These are phyloP conservation scores for Trichoderma semiorbis DNA, from an alignment of 2,329 filamentous ascomycete genomes.

Conservation along the genomic window DNA sequence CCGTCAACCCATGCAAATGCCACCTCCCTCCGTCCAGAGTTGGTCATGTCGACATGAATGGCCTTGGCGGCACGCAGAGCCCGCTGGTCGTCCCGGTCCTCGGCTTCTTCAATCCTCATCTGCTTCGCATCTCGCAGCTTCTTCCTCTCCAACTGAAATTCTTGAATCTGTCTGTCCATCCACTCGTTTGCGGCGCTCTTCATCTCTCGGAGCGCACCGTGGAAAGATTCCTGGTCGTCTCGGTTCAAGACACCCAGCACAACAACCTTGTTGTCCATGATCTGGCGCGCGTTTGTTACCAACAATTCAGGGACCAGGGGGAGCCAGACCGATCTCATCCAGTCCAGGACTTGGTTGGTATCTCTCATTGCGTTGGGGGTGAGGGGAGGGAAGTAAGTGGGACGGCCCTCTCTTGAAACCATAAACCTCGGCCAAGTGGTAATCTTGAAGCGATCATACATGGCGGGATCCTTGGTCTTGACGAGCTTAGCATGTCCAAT, in stretches of 20 bases:
- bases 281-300: constrained; percentile 83
- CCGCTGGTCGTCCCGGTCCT: constrained; percentile 86
- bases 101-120: constrained; percentile 90
- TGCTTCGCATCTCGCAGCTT: constrained; percentile 94
- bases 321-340: constrained; percentile 97
- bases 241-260: constrained; percentile 85
- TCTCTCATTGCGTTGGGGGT: constrained; percentile 92
- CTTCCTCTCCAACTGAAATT: constrained; percentile 89
- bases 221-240: constrained; percentile 74
- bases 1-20: constrained; percentile 97
- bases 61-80: constrained; percentile 83
- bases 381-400: constrained; percentile 84
- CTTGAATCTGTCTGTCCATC: constrained; percentile 93
- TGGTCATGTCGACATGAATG: constrained; percentile 87
- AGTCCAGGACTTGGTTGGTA: constrained; percentile 69
- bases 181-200: constrained; percentile 95
- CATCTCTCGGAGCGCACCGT: constrained; percentile 77
- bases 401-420: constrained; percentile 82
- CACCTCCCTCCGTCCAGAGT: constrained; percentile 81
- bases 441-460: constrained; percentile 86
- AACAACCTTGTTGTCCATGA: constrained; percentile 94
- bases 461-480: constrained; percentile 75
- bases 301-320: constrained; percentile 94
- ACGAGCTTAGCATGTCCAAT: constrained; percentile 91
- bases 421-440: constrained; percentile 93